Evolutionary conservation across 2,329 filamentous ascomycete genomes (phyloP).

Genomic region (Trichoderma citrinoviride): DNA sequence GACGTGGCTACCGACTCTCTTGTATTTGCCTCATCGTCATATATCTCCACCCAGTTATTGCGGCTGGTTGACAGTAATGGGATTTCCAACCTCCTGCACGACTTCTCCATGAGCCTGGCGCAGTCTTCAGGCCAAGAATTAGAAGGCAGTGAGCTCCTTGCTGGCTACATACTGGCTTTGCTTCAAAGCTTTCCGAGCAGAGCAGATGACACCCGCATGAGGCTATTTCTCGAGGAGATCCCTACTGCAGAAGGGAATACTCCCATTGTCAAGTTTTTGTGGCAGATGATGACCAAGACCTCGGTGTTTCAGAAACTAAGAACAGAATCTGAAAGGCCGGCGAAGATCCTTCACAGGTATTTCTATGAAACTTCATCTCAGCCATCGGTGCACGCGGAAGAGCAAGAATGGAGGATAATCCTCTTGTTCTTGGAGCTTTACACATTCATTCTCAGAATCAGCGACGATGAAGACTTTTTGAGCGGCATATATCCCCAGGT

Average conservation of each 20-base stretch:
- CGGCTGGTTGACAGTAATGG: slow-evolving; percentile 73
- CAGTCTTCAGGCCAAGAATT: slow-evolving; percentile 34
- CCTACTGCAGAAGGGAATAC: slow-evolving; percentile 54
- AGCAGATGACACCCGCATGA: slow-evolving; percentile 91
- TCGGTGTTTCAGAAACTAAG: slow-evolving; percentile 37
- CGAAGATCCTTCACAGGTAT: slow-evolving; percentile 34
- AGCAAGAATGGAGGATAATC: slow-evolving; percentile 78
- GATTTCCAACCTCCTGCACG: slow-evolving; percentile 52
- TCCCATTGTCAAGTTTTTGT: slow-evolving; percentile 66
- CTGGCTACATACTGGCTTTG: slow-evolving; percentile 82
- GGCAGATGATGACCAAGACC: slow-evolving; percentile 59
- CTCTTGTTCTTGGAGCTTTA: slow-evolving; percentile 93
- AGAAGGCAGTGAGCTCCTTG: slow-evolving; percentile 62
- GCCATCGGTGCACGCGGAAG: slow-evolving; percentile 29
- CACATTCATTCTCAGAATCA: slow-evolving; percentile 85
- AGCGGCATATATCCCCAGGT: slow-evolving; percentile 49
- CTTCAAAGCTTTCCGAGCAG: slow-evolving; percentile 78
- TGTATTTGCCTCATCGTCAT: slow-evolving; percentile 43
- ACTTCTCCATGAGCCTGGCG: slow-evolving; percentile 35
- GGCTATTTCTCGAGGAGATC: slow-evolving; percentile 65
- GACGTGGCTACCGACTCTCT: slow-evolving; percentile 26
- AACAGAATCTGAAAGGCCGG: slow-evolving; percentile 32
- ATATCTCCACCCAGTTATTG: slow-evolving; percentile 63
- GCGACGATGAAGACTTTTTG: slow-evolving; percentile 96
- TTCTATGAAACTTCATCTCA: slow-evolving; percentile 31